Percentiles rank a stretch among this genome's conserved stretches.
Conservation (phyloP, 805 yeast genomes). For the Tetrapisispora iriomotensis region DNA sequence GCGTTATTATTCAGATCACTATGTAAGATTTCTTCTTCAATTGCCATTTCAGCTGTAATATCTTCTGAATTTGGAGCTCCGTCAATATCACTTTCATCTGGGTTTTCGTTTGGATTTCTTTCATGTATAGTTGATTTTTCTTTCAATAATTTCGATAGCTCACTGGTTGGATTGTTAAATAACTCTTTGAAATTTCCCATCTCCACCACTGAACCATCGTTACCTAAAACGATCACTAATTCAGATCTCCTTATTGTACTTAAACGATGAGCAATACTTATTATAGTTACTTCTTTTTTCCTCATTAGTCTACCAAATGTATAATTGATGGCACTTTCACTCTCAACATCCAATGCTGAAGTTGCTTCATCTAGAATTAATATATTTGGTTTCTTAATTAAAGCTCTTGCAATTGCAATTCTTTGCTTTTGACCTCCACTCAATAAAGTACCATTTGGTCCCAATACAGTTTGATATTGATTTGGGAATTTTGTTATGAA, state of each 20-base stretch:
- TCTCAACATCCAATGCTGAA: constrained; percentile 70
- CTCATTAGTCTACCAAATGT: constrained; percentile 58
- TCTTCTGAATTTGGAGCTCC: background rate
- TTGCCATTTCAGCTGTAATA: background rate
- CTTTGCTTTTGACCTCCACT: constrained; percentile 96
- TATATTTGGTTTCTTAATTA: constrained; percentile 65
- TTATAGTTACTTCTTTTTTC: constrained; percentile 59
- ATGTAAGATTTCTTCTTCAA: background rate
- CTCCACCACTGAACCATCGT: constrained; percentile 74
- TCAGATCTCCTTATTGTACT: constrained; percentile 86
- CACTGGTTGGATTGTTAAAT: constrained; percentile 37
- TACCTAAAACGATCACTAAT: constrained; percentile 70
- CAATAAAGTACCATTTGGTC: constrained; percentile 53
- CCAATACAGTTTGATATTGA: constrained; percentile 57
- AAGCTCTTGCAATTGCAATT: constrained; percentile 76
- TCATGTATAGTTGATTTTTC: constrained; percentile 26
- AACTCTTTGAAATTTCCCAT: constrained; percentile 54
- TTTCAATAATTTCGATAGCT: constrained; percentile 30
- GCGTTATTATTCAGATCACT: background rate
- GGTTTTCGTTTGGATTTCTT: constrained; percentile 1
- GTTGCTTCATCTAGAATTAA: constrained; percentile 81
- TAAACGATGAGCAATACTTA: constrained; percentile 87
- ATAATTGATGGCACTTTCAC: constrained; percentile 66
- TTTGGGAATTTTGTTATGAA: constrained; percentile 53
- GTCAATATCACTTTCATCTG: background rate